Evolutionary conservation across 1,284 basidiomycete genomes (phyloP).

Genomic region (Fomitopsis schrenkii): DNA sequence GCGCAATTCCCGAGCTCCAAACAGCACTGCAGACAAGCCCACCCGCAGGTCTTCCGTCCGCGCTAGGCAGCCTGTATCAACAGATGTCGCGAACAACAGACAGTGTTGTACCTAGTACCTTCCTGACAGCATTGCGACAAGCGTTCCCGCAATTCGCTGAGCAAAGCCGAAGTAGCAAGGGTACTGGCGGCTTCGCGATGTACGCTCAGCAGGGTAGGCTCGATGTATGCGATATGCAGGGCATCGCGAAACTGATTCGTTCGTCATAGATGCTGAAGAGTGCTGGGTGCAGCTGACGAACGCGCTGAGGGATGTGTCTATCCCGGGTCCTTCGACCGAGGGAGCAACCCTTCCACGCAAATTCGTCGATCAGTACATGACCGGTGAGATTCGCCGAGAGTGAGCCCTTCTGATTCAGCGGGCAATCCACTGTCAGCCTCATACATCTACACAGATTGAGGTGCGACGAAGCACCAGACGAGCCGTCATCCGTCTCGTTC

Average conservation of each 20-base stretch:
- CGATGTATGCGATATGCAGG: background rate
- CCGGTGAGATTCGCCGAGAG: slow-evolving; percentile 80
- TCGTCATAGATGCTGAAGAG: slow-evolving; percentile 84
- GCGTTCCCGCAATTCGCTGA: slow-evolving; percentile 94
- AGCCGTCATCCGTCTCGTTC: slow-evolving; percentile 56
- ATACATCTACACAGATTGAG: slow-evolving; percentile 47
- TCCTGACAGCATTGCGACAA: slow-evolving; percentile 71
- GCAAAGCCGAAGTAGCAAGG: slow-evolving; percentile 38
- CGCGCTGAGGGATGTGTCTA: slow-evolving; percentile 64
- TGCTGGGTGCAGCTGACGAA: slow-evolving; percentile 88
- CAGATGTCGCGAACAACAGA: slow-evolving; percentile 78
- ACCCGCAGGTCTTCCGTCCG: slow-evolving; percentile 38
- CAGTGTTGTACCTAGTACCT: slow-evolving; percentile 70
- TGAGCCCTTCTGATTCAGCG: slow-evolving; percentile 35
- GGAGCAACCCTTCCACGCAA: slow-evolving; percentile 30
- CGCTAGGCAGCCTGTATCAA: slow-evolving; percentile 72
- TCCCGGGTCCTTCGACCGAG: slow-evolving; percentile 31
- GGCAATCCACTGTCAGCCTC: background rate
- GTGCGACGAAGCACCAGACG: slow-evolving; percentile 80
- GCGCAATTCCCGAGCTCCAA: slow-evolving; percentile 87
- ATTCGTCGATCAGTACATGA: slow-evolving; percentile 86
- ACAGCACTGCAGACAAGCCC: slow-evolving; percentile 55
- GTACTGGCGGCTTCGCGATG: slow-evolving; percentile 36
- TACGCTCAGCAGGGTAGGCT: slow-evolving; percentile 84
- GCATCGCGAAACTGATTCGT: background rate